These are phyloP conservation scores for Coelastrella sp. DNA, from an alignment of 139 green algal species.

Conservation along the genomic window DNA sequence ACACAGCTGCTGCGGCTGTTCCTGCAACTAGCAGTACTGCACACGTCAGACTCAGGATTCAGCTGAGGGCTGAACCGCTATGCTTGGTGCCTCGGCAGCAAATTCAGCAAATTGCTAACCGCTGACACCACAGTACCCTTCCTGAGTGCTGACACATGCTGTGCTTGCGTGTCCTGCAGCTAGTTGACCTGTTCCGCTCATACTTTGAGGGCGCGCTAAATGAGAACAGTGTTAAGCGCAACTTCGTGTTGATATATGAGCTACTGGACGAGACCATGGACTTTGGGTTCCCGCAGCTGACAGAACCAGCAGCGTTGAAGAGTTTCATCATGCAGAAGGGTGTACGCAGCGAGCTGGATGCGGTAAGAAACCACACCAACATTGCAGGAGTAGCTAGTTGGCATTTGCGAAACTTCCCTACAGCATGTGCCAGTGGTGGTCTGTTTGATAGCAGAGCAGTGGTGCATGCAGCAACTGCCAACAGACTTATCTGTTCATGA, in stretches of 20 bases:
- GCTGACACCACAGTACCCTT: background rate
- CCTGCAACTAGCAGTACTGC: too few species aligned
- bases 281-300: slow-evolving; percentile 91
- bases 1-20: background rate
- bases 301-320: slow-evolving; percentile 91
- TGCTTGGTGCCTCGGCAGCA: too few species aligned
- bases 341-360: slow-evolving; percentile 43
- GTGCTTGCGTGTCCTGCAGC: slow-evolving; percentile 53
- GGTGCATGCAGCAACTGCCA: too few species aligned
- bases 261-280: slow-evolving; percentile 96
- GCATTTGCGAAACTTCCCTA: too few species aligned
- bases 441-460: too few species aligned
- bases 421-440: too few species aligned
- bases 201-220: slow-evolving; percentile 94
- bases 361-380: background rate
- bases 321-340: slow-evolving; percentile 96
- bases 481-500: too few species aligned
- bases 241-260: slow-evolving; percentile 98
- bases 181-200: slow-evolving; percentile 85
- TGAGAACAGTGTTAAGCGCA: slow-evolving; percentile 89
- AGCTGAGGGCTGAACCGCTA: background rate
- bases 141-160: background rate
- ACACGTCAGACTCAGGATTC: background rate
- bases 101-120: background rate
- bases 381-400: too few species aligned